Evolutionary conservation across 2,329 filamentous ascomycete species (phyloP), one percentile per base, ranked within the genome.

Genomic region (Dothiorella sarmentorum): DNA sequence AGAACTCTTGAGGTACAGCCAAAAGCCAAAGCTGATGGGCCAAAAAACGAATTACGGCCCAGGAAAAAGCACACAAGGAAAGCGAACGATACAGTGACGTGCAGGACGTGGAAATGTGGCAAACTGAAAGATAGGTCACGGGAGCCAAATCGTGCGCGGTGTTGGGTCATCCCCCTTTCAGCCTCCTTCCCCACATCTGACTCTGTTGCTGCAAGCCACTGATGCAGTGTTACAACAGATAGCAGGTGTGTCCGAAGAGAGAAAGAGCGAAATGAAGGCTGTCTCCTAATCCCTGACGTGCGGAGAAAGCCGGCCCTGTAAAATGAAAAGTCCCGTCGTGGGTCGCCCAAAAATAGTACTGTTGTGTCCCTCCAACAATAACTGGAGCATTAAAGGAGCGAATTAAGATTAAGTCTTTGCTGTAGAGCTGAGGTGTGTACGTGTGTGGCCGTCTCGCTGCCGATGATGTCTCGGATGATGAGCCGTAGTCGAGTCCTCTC

Each of bases 331-430:
- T 13, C 33, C 49, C 24, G 49, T 38, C 49, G 26, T 40, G 24
- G 49, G 24, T 53, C 49, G 33, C 22, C 49, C 49, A 53, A 53
- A 53, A 53, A 53, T 53, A 53, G 49, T 53, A 53, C 18, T 35
- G 31, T 53, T 27, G 49, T 53, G 35, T 24, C 26, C 35, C 49
- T 53, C 49, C 49, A 40, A 40, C 24, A n/a, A 24, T n/a, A 20
- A 27, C 24, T 40, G 35, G 49, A 53, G 49, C 24, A 53, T 40
- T 53, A 27, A 52, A 53, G 49, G 49, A 53, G 49, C 49, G 49
- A 40, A 53, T 53, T 53, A 53, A 53, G 49, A 53, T 53, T 53
- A 53, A 40, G 37, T 40, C 24, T 40, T 37, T 53, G 49, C 49
- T 53, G 49, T 53, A 53, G 35, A 53, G 49, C 49, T 53, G 49